Base-by-base conservation (phyloP, 139 green algal genomes). In the Chlorella sp. region DNA sequence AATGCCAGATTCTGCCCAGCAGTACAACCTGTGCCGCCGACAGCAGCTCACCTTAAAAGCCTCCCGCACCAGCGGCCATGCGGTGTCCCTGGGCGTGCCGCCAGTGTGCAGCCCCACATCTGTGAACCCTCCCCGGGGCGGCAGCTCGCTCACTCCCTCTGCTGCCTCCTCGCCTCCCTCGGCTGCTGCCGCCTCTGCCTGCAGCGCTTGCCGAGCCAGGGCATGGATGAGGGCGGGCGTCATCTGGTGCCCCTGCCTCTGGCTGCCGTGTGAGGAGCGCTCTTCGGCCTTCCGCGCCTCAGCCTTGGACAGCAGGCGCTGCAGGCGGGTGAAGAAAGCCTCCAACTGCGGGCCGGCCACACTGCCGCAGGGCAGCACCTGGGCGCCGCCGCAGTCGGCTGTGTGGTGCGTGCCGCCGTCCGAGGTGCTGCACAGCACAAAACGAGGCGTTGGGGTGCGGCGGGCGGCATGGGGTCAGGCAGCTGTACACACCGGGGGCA, bases 91-190 rank as follows among this genome's bases (percentile, higher is more conserved):
- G 1, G 82, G 61, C 37, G 61, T n/a, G 68, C 85, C 66, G 34
- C 88, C 91, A 1, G 91, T 91, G 88, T 92, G 91, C n/a, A 77
- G 75, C 16, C 91, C 88, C 36, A 93, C 91, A 69, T 93, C 91
- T 2, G 85, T 91, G 75, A 89, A 91, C 30, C 91, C 91, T 66
- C 91, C 89, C 0, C 75, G 48, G 48, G 48, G 73, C 0, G 88
- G 69, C 79, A 86, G 53, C 86, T 61, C 75, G 1, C 80, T 36
- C 7, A 3, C 21, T n/a, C n/a, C 78, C 39, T 60, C 34, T 7
- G 34, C 9, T n/a, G n/a, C n/a, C n/a, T n/a, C n/a, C n/a, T n/a
- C n/a, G n/a, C n/a, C n/a, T n/a, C n/a, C n/a, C n/a, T n/a, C n/a
- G n/a, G n/a, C n/a, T n/a, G n/a, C n/a, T n/a, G n/a, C 64, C 7